Conservation (phyloP, 139 green algal genomes). For the Medakamo hakoo region DNA sequence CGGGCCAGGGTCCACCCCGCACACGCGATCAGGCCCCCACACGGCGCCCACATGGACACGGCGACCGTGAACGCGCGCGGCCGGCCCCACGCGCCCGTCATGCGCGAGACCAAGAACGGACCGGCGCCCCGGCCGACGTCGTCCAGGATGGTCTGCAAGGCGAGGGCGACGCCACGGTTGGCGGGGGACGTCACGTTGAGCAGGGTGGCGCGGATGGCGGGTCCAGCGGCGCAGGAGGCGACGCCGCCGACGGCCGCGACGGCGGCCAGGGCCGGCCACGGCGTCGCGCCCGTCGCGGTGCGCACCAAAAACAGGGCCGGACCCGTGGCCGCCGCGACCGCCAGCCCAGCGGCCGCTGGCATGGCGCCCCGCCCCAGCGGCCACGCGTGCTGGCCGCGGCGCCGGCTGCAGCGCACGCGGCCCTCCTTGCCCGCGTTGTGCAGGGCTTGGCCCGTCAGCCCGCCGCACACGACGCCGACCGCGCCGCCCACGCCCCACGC, state of each 20-base stretch:
- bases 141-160: constrained; percentile 54
- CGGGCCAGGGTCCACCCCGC: background rate
- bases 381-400: no score
- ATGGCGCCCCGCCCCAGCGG: background rate
- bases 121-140: constrained; percentile 35
- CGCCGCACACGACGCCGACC: constrained; percentile 47
- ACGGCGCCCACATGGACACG: background rate
- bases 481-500: constrained; percentile 46
- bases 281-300: background rate
- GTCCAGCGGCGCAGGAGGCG: constrained; percentile 14
- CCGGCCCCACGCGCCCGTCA: background rate
- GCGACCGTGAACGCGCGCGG: background rate
- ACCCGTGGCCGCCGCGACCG: background rate
- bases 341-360: background rate
- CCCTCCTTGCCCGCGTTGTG: constrained; percentile 40
- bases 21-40: background rate
- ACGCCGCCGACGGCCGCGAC: constrained; percentile 12
- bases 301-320: background rate
- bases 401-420: no score
- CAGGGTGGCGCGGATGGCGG: constrained; percentile 49
- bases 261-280: constrained; percentile 5
- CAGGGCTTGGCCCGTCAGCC: constrained; percentile 45
- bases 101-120: background rate
- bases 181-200: constrained; percentile 72
- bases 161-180: constrained; percentile 50